Base-by-base conservation (phyloP, 2,329 filamentous ascomycete species). In the Ophiostoma sp. region DNA sequence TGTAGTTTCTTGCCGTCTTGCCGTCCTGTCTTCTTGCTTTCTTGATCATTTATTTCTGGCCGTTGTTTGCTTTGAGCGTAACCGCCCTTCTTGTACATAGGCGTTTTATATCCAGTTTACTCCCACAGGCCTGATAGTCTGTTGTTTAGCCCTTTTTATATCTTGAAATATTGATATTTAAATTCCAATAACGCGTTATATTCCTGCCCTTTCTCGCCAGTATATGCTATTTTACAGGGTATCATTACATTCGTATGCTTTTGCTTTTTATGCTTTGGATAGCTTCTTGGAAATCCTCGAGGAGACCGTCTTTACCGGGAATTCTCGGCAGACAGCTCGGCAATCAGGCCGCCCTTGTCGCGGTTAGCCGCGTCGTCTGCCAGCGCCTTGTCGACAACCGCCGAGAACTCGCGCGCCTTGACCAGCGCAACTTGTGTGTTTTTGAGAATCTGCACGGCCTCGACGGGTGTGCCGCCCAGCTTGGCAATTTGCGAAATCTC, bases 401-500 rank as follows among this genome's bases (percentile, higher is more conserved):
- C 85, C 73, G 91, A 90, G 74, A 97, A 84, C 75, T 92, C 89
- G 81, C 92, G 93, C 27, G 92, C 92, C 80, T 94, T 96, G 72
- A 85, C 84, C 77, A 94, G 79, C 13, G 94, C 93, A 71, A 89
- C 80, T 70, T 86, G 88, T 1, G 90, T 89, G 80, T 92, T 96
- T 75, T 89, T 87, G 74, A 99, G 82, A 74, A 98, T 81, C 44
- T 86, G 83, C 72, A 94, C 82, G 1, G 94, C 93, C 78, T 97
- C 92, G 15, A 97, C 86, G 0, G 93, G 86, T 27, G 87, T 85
- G 35, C 95, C 95, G 33, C 94, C 94, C 71, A 95, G 87, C 82
- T 99, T 99, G 39, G 93, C 90, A 72, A 97, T 87, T 79, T 96
- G 92, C 76, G 93, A 96, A 57, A 97, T 87, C 81, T 97, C 94